Evolutionary conservation across 331 rosid genomes (phyloP).

Genomic region (Phaseolus coccineus): DNA sequence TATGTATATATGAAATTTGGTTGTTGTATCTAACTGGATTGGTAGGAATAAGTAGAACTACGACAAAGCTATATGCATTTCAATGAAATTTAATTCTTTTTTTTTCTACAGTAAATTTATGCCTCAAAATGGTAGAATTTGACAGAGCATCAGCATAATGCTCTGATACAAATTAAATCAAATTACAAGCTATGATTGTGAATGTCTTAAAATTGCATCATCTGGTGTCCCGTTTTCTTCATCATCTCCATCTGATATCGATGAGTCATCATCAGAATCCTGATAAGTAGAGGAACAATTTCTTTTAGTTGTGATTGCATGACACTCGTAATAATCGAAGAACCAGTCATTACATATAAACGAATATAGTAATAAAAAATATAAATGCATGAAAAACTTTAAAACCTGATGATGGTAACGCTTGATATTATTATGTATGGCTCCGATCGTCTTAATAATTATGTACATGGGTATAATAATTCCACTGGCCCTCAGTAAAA

Average conservation of each 20-base stretch:
- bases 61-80: slow-evolving; percentile 30
- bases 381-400: neutral
- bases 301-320: slow-evolving; percentile 39
- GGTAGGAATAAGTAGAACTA: slow-evolving; percentile 26
- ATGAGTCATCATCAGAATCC: slow-evolving; percentile 58
- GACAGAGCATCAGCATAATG: slow-evolving; percentile 56
- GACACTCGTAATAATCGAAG: slow-evolving; percentile 15
- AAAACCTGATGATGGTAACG: slow-evolving; percentile 63
- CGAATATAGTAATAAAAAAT: no score
- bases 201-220: slow-evolving; percentile 50
- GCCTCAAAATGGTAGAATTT: slow-evolving; percentile 32
- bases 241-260: slow-evolving; percentile 50
- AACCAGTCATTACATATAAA: neutral
- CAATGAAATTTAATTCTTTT: neutral
- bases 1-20: neutral
- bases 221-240: slow-evolving; percentile 51
- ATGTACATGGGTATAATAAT: slow-evolving; percentile 84
- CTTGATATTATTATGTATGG: slow-evolving; percentile 59
- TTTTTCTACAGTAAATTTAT: slow-evolving; percentile 1
- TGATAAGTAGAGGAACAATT: slow-evolving; percentile 36
- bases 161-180: slow-evolving; percentile 47
- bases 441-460: slow-evolving; percentile 63
- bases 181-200: slow-evolving; percentile 14
- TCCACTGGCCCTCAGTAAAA: slow-evolving; percentile 76
- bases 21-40: slow-evolving; percentile 40